Evolutionary conservation across 257 asterid genomes (phyloP), one percentile per base, ranked within the genome.

Genomic region (Handroanthus guayacan): DNA sequence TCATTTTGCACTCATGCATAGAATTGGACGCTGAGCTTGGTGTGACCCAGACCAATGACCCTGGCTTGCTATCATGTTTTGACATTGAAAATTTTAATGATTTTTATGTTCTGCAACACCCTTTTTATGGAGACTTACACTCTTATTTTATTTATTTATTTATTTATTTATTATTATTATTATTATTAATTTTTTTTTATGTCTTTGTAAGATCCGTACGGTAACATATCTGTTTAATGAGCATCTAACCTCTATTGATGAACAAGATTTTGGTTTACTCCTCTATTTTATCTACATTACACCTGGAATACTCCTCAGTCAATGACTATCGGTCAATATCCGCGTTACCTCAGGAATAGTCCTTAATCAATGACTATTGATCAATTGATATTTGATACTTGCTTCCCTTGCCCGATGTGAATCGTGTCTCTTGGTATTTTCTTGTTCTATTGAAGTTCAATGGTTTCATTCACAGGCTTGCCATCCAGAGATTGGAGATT

Each of bases 401-500:
- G 62, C 54, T 50, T 54, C 62, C 66, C 56, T 18, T 62, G 58
- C 74, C 18, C n/a, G 37, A 71, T 60, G 45, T 50, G 66, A 13
- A 65, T 55, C 57, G 64, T 52, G 62, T 73, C 43, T 48, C 54
- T 55, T 66, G 8, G 54, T 39, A 14, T 65, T 75, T 63, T 77
- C 62, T 66, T 64, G 62, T 77, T 41, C 20, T 69, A 43, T 69
- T 76, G 66, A 71, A 61, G 62, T 78, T 67, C 76, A 56, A 63
- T 83, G 60, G 55, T 71, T 80, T 76, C 80, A 57, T 79, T 76
- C 72, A 38, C 80, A 94, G 97, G 86, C 90, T 92, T 86, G 92
- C 97, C 75, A 89, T 94, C 86, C 97, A 90, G 85, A 90, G 97
- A 81, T 88, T 92, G 80, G 99, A 94, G 87, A 81, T 88, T 52